Evolutionary conservation across 768 basidiomycete genomes (phyloP), one percentile per base, ranked within the genome.

Genomic region (Cantharellus anzutake): DNA sequence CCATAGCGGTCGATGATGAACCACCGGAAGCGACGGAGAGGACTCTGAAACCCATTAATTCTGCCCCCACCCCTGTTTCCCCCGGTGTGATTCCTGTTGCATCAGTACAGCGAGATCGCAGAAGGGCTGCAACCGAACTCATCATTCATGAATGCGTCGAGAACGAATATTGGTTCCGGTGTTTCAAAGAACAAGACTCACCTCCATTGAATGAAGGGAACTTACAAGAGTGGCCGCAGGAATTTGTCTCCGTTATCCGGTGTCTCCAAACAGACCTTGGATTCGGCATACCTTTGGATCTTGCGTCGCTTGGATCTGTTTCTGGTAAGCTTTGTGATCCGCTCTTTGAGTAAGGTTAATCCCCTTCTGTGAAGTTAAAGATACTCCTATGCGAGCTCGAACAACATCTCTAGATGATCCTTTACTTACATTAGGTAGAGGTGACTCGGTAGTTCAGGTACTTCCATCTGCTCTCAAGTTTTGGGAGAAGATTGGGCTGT

Each of bases 61-160:
- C 77, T n/a, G 86, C 83, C 0, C 86, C 86, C 0, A 91, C 88
- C 0, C 88, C 88, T 1, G 85, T 90, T 2, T 90, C 87, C 0
- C 88, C 88, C 20, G 86, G 84, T 3, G 83, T 84, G 1, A 73
- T 74, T 0, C 82, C 82, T 3, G 75, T 78, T 0, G 72, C 79
- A 1, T 77, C 78, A 2, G 85, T 85, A 66, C 80, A 80, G 44
- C 11, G 11, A 11, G 11, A 29, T 11, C 29, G 11, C 29, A 11
- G 11, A 48, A 29, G 29, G 44, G 77, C 79, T 0, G 79, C 80
- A 1, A 86, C 80, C 2, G 74, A 74, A 55, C 76, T 78, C 48
- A 68, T 88, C 37, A 80, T 81, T 3, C 72, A 70, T 40, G 87
- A 91, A 67, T 76, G 79, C 2, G 82, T 89, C 7, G 84, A 88